Evolutionary conservation across 2,329 filamentous ascomycete genomes (phyloP).

Genomic region (Dactylonectria macrodidyma): DNA sequence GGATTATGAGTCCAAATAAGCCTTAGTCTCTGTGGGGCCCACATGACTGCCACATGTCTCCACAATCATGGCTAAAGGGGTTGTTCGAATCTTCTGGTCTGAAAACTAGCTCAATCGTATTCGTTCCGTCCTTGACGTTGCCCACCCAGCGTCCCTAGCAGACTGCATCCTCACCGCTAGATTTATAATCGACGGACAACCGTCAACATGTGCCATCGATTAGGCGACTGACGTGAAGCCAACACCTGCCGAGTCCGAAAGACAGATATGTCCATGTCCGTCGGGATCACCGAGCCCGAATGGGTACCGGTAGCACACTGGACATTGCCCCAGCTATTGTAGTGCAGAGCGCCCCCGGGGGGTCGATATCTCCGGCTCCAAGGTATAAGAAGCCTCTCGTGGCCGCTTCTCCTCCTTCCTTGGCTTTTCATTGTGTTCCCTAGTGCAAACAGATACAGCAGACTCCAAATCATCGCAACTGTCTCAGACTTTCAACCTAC

Average conservation of each 20-base stretch:
- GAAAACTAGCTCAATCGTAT: background rate
- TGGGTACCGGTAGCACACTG: background rate
- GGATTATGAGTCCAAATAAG: conserved; percentile 2
- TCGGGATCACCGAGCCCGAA: background rate
- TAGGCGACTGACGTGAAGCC: conserved; percentile 1
- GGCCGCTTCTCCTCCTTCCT: background rate
- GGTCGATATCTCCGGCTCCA: background rate
- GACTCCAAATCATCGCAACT: background rate
- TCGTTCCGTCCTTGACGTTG: background rate
- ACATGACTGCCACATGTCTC: conserved; percentile 1
- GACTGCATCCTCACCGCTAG: conserved; percentile 1
- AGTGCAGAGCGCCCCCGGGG: background rate
- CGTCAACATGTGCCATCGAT: background rate
- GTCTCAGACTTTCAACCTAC: background rate
- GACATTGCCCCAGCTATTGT: conserved; percentile 1
- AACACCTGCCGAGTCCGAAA: conserved; percentile 1
- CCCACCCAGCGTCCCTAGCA: background rate
- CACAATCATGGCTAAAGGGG: background rate
- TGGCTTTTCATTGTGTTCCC: background rate
- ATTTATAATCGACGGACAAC: background rate
- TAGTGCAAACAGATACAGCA: background rate
- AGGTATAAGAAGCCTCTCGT: conserved; percentile 1
- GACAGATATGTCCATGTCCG: background rate
- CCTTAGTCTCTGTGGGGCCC: background rate
- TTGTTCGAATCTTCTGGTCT: background rate